Base-by-base conservation (phyloP, 73 alveolate species). In the Paramecium octaurelia region DNA sequence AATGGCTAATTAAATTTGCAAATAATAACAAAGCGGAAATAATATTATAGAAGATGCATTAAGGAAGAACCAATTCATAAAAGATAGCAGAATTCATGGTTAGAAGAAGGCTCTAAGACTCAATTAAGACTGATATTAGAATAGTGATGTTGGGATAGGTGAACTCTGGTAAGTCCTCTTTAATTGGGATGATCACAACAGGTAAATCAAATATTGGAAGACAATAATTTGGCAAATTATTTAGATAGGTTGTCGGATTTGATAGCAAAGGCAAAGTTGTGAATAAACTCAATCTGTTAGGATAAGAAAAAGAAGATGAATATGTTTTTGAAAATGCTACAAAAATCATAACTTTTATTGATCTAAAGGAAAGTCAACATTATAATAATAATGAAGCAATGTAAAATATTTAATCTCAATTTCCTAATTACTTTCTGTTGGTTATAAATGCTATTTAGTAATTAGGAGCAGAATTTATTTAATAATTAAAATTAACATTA, bases 151-250 rank as follows among this genome's bases (percentile, higher is more conserved):
- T 97, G 27, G 99, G 99, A 3, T 96, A 93, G 58, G 97, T 91
- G 86, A 96, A 97, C 6, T 87, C 98, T 9, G 98, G 99, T 44
- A 93, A 96, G 77, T 87, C 87, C 2, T 96, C 99, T 27, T 91
- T 97, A 31, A 92, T 97, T 27, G 99, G 99, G 1, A 99, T 97
- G 42, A 93, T 98, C 23, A 96, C 97, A 27, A 88, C 94, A 69
- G 98, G 98, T n/a, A 18, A 92, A 71, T 71, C 92, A 58, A 99
- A 98, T 93, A 95, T 96, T 83, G 99, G 99, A 8, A 94, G 93
- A 59, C 98, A 99, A 20, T 58, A 95, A 80, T 96, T 99, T 3
- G 95, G 98, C 7, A 94, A 99, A 11, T 91, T 96, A 54, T 89
- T 96, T 59, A 98, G 95, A 69, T 96, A 94, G 86, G 95, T 98